Conservation (phyloP, 1,284 basidiomycete species). For the Cutaneotrichosporon mucoides region DNA sequence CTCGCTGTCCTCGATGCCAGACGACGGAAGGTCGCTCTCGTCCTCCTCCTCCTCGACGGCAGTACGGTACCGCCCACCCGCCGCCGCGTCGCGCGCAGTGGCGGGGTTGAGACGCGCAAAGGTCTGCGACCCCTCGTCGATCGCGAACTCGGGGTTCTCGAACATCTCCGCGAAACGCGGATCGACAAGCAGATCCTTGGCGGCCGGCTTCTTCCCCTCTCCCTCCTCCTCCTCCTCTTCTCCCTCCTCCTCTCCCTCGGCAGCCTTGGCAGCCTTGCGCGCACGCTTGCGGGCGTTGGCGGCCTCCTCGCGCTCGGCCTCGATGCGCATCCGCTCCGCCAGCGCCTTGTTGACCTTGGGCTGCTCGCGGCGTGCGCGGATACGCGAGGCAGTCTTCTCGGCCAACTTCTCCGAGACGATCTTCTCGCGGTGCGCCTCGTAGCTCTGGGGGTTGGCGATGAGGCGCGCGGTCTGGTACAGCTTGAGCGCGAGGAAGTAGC, state of each 20-base stretch:
- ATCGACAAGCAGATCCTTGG: slow-evolving; percentile 65
- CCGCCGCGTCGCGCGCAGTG: slow-evolving; percentile 48
- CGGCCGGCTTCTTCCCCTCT: slow-evolving; percentile 41
- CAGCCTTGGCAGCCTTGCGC: slow-evolving; percentile 8
- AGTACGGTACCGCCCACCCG: slow-evolving; percentile 57
- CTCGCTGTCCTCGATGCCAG: slow-evolving; percentile 54
- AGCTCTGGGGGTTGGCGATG: slow-evolving; percentile 93
- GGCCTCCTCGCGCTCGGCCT: slow-evolving; percentile 65
- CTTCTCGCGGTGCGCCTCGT: slow-evolving; percentile 87
- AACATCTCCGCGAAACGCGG: slow-evolving; percentile 88
- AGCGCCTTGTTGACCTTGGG: slow-evolving; percentile 85
- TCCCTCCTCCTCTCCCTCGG: slow-evolving; percentile 31
- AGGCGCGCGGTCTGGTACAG: slow-evolving; percentile 93
- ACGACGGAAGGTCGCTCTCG: slow-evolving; percentile 74
- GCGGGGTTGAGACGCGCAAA: slow-evolving; percentile 90
- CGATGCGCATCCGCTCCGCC: slow-evolving; percentile 75
- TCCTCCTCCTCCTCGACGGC: slow-evolving; percentile 87
- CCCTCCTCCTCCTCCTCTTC: slow-evolving; percentile 27
- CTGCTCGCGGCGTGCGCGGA: slow-evolving; percentile 69
- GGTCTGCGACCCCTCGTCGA: slow-evolving; percentile 83
- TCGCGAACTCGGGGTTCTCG: slow-evolving; percentile 87
- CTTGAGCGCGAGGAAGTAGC: slow-evolving; percentile 93
- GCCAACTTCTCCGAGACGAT: slow-evolving; percentile 84
- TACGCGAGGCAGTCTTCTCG: slow-evolving; percentile 86
- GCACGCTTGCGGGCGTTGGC: slow-evolving; percentile 60